Base-by-base conservation (phyloP, 1,139 yeast species). In the Taphrina sp. region DNA sequence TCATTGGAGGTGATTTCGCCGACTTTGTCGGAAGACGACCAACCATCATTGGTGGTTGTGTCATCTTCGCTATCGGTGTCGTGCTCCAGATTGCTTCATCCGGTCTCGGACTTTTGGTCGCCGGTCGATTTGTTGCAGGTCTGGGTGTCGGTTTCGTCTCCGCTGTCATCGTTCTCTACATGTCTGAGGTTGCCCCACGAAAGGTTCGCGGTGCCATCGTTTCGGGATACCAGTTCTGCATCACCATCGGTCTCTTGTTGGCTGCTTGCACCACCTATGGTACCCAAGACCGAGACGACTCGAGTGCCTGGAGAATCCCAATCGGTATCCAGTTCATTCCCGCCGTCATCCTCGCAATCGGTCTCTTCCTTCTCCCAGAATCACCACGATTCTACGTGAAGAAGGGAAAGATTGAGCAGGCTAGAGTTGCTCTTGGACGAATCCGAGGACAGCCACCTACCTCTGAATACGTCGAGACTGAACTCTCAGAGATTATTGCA, bases 241-340 rank as follows among this genome's bases (percentile, higher is more conserved):
- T 83, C 65, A 82, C 89, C 29, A 71, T 82, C 59, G 92, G 92
- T 65, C 76, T 84, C 60, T 74, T 84, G 64, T 63, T 83, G 59
- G 88, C 88, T 37, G 78, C 83, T 65, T 75, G 82, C 72, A 78
- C 83, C 60, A 80, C 81, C 60, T 82, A 79, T 64, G 88, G 82
- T 61, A 81, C 88, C 34, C 80, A 87, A 39, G 75, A 81, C 64
- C 59, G 67, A 53, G 67, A 72, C 61, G 62, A 67, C 43, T 79
- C 82, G 17, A 80, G 80, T 55, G 97, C 97, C 56, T 82, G 82
- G 72, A 77, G 87, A 72, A 75, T 83, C 61, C 85, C 88, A 58
- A 70, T 77, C 62, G 79, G 74, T 24, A 63, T 77, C 51, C 70
- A 75, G 61, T 73, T 76, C 64, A 69, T 70, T 39, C 75, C 76